Conservation (phyloP, 495 filamentous ascomycete genomes). For the Emericellopsis terricola region DNA sequence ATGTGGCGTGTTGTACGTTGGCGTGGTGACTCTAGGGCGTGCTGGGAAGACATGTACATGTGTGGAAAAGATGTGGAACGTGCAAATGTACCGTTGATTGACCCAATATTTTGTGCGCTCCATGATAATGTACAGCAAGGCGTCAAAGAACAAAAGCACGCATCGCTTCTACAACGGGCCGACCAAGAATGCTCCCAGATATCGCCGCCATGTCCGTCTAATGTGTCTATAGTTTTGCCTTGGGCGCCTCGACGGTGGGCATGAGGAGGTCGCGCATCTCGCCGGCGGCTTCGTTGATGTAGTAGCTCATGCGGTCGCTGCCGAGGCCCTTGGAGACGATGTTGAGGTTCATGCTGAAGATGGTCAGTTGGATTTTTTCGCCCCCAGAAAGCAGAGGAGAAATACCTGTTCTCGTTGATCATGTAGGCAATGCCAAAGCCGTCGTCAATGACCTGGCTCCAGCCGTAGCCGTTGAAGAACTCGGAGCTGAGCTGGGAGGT, state of each 20-base stretch:
- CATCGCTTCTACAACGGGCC: too few species aligned
- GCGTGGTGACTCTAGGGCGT: too few species aligned
- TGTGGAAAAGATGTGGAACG: too few species aligned
- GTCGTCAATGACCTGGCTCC: conserved; percentile 94
- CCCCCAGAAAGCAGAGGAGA: conserved; percentile 4
- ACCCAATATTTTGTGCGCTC: too few species aligned
- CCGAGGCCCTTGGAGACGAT: conserved; percentile 88
- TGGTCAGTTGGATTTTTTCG: conserved; percentile 3
- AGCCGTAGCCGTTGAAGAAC: conserved; percentile 98
- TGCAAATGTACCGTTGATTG: too few species aligned
- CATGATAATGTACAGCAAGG: too few species aligned
- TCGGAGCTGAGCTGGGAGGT: conserved; percentile 84
- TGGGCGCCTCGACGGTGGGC: conserved; percentile 63
- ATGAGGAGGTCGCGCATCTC: conserved; percentile 81
- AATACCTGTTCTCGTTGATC: conserved; percentile 86
- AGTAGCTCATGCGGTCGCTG: conserved; percentile 84
- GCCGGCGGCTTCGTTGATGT: conserved; percentile 77
- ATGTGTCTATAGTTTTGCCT: conserved; percentile 74
- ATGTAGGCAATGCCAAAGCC: conserved; percentile 98
- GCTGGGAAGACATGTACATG: too few species aligned
- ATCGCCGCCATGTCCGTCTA: too few species aligned
- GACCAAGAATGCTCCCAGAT: too few species aligned
- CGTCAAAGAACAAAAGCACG: too few species aligned
- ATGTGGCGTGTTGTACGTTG: not conserved
- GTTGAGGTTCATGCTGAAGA: conserved; percentile 80